Evolutionary conservation across 2,329 filamentous ascomycete genomes (phyloP), one percentile per base, ranked within the genome.

Genomic region (Botrytis medusae): DNA sequence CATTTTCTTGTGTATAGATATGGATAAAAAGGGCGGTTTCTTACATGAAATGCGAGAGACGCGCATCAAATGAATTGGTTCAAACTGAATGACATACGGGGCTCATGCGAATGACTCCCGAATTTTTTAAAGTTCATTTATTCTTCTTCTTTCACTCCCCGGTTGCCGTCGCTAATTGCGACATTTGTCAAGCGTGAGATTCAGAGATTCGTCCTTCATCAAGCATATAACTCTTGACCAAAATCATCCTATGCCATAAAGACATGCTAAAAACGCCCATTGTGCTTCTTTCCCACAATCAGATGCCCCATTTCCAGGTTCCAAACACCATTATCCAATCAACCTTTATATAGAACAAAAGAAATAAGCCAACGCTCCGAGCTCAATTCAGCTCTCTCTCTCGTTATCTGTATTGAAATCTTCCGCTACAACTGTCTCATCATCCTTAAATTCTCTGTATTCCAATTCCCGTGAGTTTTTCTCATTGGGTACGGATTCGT

Each of bases 401-500:
- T 69, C 48, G 29, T 12, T 20, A 32, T 44, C n/a, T 12, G 37
- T n/a, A 12, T 57, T 59, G 32, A 44, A 57, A 42, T 69, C 65
- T 40, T 69, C 65, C 37, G n/a, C 65, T 20, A 69, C 65, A 59
- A 69, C 18, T n/a, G 65, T 69, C 65, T 57, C 65, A 25, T 69
- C 65, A 69, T 69, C 65, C 4, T 34, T 32, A 57, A 57, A 59
- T 69, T 69, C 65, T 51, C 32, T 42, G 22, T 32, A 59, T 32
- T 69, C 65, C 10, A 2, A 57, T 25, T 22, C 65, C 29, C 32
- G 48, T 12, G 20, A 37, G 10, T 18, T 32, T 69, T 69, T 48
- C 16, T 65, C 63, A 65, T 18, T 32, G 65, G n/a, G 40, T 29
- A 10, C 34, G 7, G n/a, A 25, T 32, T 42, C n/a, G 4, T 12